phyloP scores from a whole-genome alignment of 441 rosid species.

The Cnidoscolus chayamansa region DNA sequence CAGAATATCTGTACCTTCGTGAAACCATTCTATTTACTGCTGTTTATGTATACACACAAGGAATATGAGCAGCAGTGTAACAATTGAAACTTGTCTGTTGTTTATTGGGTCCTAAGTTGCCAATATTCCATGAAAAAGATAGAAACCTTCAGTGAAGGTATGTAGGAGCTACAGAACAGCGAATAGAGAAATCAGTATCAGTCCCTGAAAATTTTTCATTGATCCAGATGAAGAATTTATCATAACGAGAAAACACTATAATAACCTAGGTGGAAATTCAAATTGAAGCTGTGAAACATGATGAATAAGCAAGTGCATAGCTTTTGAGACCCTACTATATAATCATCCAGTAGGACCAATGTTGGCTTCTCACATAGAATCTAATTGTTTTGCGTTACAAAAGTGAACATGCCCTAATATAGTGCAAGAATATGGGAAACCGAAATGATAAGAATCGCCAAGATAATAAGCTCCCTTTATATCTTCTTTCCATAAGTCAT shows the following conservation, averaged over 20 bases:
- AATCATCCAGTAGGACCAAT: too few species aligned
- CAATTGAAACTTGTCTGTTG: slow-evolving; percentile 18
- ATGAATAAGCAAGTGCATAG: too few species aligned
- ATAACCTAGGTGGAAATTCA: too few species aligned
- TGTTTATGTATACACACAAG: slow-evolving; percentile 19
- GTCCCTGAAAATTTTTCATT: background rate
- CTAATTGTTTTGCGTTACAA: too few species aligned
- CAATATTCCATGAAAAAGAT: slow-evolving; percentile 20
- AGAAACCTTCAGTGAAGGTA: slow-evolving; percentile 6
- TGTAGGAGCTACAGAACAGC: slow-evolving; percentile 22
- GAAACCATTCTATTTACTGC: slow-evolving; percentile 53
- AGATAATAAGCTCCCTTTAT: background rate
- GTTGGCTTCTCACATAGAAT: too few species aligned
- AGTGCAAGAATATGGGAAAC: background rate
- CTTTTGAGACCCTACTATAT: too few species aligned
- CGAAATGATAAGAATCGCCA: background rate
- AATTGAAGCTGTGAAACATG: too few species aligned
- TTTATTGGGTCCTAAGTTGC: slow-evolving; percentile 17
- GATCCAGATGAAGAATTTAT: background rate
- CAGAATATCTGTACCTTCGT: slow-evolving; percentile 51
- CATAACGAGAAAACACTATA: too few species aligned
- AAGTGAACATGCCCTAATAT: background rate
- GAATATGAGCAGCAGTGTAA: slow-evolving; percentile 17
- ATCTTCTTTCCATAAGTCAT: slow-evolving; percentile 1
- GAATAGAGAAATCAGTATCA: slow-evolving; percentile 3